Evolutionary conservation across 2,329 filamentous ascomycete species (phyloP).

Genomic region (Diaporthe destruens): DNA sequence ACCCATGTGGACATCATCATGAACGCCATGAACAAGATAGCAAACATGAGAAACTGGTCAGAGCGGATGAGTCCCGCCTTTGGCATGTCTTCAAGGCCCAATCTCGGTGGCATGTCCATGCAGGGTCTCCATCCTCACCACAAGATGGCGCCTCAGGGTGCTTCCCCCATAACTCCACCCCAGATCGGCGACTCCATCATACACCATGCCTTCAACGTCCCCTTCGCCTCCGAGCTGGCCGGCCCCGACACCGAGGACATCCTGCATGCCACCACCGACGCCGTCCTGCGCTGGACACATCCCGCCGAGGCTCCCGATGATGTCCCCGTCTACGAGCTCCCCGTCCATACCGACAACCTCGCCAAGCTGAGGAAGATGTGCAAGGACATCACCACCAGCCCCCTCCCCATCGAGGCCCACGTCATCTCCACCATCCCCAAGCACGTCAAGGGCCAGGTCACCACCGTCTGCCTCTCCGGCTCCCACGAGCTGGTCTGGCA

Average conservation of each 20-base stretch:
- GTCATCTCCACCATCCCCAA: constrained; percentile 87
- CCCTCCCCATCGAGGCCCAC: constrained; percentile 82
- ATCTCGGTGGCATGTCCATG: constrained; percentile 69
- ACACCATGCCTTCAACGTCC: constrained; percentile 97
- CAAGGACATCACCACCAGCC: constrained; percentile 79
- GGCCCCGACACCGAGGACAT: constrained; percentile 96
- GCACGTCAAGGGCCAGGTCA: constrained; percentile 75
- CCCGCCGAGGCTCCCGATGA: constrained; percentile 88
- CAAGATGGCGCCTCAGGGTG: constrained; percentile 65
- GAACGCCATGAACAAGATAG: constrained; percentile 76
- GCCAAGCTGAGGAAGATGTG: constrained; percentile 84
- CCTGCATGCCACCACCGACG: constrained; percentile 89
- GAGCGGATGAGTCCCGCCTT: constrained; percentile 78
- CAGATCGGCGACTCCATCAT: constrained; percentile 82
- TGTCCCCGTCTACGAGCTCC: constrained; percentile 87
- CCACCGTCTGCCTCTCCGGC: constrained; percentile 92
- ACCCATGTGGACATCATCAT: constrained; percentile 42
- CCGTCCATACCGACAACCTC: constrained; percentile 91
- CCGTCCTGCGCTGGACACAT: constrained; percentile 93
- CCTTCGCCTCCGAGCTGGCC: constrained; percentile 91
- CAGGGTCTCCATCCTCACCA: constrained; percentile 68
- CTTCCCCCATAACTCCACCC: constrained; percentile 73
- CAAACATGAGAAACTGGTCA: constrained; percentile 79
- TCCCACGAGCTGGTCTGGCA: constrained; percentile 89
- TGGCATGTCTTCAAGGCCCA: constrained; percentile 70